phyloP scores from a whole-genome alignment of 495 filamentous ascomycete genomes.

The Baudoinia panamericana region DNA sequence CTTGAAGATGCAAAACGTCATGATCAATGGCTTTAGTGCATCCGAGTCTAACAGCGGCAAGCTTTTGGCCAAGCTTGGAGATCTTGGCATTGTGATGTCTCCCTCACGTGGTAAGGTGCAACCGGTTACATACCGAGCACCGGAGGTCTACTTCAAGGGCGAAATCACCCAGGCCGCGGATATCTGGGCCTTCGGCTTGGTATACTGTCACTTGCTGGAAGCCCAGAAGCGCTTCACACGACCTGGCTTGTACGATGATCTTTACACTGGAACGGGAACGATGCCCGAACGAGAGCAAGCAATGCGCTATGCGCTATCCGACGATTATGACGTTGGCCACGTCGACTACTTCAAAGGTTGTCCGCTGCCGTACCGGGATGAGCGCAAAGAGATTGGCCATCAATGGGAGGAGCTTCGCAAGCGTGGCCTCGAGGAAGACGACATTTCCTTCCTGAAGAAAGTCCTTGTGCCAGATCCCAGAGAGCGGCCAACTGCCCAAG shows the following conservation, averaged over 20 bases:
- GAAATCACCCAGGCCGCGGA: conserved; percentile 9
- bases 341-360: conserved; percentile 13
- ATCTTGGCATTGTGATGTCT: conserved; percentile 16
- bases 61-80: conserved; percentile 8
- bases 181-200: conserved; percentile 13
- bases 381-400: not conserved
- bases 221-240: conserved; percentile 4
- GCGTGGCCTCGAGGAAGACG: conserved; percentile 5
- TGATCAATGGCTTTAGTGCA: conserved; percentile 10
- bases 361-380: not conserved
- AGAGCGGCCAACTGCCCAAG: conserved; percentile 6
- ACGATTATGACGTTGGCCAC: conserved; percentile 10
- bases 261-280: conserved; percentile 2
- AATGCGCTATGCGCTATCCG: conserved; percentile 5
- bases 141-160: conserved; percentile 16
- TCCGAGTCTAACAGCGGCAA: not conserved
- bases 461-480: conserved; percentile 9
- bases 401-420: conserved; percentile 10
- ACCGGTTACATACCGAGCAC: conserved; percentile 12
- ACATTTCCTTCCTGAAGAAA: conserved; percentile 9
- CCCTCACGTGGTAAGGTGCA: conserved; percentile 10
- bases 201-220: conserved; percentile 14
- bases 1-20: conserved; percentile 19
- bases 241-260: conserved; percentile 13
- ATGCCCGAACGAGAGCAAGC: conserved; percentile 9